Evolutionary conservation across 768 basidiomycete species (phyloP), one percentile per base, ranked within the genome.

Genomic region (Naganishia vaughanmartiniae): DNA sequence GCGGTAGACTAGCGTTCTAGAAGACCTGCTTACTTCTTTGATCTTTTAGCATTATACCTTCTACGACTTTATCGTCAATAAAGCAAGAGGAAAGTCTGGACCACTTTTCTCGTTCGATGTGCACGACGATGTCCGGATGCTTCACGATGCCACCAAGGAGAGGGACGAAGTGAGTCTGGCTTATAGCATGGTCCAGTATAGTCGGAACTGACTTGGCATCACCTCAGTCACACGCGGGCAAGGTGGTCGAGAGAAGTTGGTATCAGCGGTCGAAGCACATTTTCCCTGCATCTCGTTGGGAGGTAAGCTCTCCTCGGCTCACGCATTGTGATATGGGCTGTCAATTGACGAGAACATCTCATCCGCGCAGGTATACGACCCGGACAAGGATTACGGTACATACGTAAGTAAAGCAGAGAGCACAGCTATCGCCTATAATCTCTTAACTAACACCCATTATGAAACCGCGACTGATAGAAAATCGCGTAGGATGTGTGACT

Each of bases 21-120:
- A 54, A 67, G 46, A 58, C 68, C 68, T 42, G 9, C 21, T 28
- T 2, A 54, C 26, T 31, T n/a, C 19, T 24, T 42, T 21, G 45
- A 24, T 19, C 46, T 0, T 63, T 24, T 75, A 97, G 92, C 95
- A 98, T 79, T 87, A 97, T 82, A 96, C 94, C 0, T 99, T 99
- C 80, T 98, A 97, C 81, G 91, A 94, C 82, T 98, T 99, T 74
- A 96, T 99, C 74, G 85, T 98, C 76, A 98, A 98, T 85, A 97
- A 96, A 83, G 93, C 94, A 10, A 88, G 96, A 28, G 96, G 96
- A 31, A 99, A 99, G 82, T 96, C 93, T 0, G 96, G 96, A 0
- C 96, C 96, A 6, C 83, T 99, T 67, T 99, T 99, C 84, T 96
- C 90, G 81, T 99, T 99, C 77, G 96, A 99, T 81, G 96, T 98